Evolutionary conservation across 2,329 filamentous ascomycete genomes (phyloP).

Genomic region (Beauveria pseudobassiana): DNA sequence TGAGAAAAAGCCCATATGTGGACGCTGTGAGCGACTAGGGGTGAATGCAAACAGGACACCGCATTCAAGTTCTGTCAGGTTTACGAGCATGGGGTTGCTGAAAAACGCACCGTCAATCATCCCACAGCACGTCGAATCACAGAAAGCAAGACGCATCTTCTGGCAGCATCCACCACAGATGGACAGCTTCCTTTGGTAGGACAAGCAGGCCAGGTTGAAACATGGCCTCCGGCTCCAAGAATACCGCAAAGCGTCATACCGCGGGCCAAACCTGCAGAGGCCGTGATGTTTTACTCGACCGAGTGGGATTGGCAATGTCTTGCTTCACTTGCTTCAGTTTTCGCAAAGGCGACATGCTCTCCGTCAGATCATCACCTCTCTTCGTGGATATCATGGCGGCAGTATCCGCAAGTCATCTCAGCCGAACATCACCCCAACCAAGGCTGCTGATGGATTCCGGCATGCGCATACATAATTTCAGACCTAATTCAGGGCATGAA

Average conservation of each 20-base stretch:
- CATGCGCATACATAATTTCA: not conserved
- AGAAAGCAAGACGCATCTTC: not conserved
- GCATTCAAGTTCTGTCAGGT: not conserved
- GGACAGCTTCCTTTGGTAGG: not conserved
- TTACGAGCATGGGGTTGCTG: not conserved
- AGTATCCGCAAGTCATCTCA: slow-evolving; percentile 11
- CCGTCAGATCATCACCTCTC: not conserved
- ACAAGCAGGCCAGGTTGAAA: not conserved
- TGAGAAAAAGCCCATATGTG: slow-evolving; percentile 8
- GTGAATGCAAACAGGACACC: not conserved
- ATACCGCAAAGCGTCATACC: not conserved
- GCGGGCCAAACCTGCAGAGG: not conserved
- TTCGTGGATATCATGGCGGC: slow-evolving; percentile 5
- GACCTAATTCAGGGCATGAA: slow-evolving; percentile 11
- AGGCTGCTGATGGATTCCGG: not conserved
- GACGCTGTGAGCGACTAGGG: slow-evolving; percentile 5
- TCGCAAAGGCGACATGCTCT: not conserved
- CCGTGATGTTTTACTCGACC: not conserved
- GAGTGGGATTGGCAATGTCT: not conserved
- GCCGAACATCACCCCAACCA: slow-evolving; percentile 4
- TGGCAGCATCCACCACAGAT: not conserved
- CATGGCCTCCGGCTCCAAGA: not conserved
- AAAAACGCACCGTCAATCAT: not conserved
- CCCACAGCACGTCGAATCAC: not conserved
- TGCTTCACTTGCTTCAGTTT: not conserved